Evolutionary conservation across 352 stramenopile genomes (phyloP).

Genomic region (Phytopythium litorale): DNA sequence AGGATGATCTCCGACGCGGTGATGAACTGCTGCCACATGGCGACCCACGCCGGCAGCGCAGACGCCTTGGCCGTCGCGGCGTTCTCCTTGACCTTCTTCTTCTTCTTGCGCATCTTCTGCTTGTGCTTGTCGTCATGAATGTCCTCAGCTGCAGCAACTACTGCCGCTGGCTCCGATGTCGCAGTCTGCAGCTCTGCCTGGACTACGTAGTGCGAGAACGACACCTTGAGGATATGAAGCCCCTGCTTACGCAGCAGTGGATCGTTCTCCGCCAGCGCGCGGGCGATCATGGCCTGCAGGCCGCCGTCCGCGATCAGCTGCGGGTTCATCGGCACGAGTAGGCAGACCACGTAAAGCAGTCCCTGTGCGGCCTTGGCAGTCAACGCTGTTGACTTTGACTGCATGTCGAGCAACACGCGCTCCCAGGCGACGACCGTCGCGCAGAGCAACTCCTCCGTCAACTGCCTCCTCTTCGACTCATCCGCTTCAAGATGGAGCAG

Average conservation of each 20-base stretch:
- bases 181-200: constrained; percentile 3
- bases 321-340: constrained; percentile 48
- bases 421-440: constrained; percentile 24
- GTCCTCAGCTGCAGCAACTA: neutral
- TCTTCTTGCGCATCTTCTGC: constrained; percentile 7
- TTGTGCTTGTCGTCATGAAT: constrained; percentile 2
- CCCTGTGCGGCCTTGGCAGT: constrained; percentile 19
- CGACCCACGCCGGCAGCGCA: constrained; percentile 10
- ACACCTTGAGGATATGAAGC: constrained; percentile 60
- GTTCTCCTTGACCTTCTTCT: constrained; percentile 6
- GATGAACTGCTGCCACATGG: constrained; percentile 68
- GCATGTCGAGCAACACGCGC: neutral
- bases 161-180: neutral
- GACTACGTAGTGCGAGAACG: constrained; percentile 49
- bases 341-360: constrained; percentile 60
- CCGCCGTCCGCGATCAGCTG: constrained; percentile 26
- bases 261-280: constrained; percentile 48
- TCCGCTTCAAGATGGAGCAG: constrained; percentile 17
- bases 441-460: constrained; percentile 13
- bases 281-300: constrained; percentile 49
- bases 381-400: neutral
- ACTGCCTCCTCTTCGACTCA: neutral
- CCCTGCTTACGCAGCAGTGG: constrained; percentile 64
- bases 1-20: constrained; percentile 77
- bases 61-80: neutral